Percentiles rank a stretch among this genome's conserved stretches.
Evolutionary conservation across 192 early-diverging fungal genomes (phyloP).

Genomic region (Phlyctochytrium planicorne): DNA sequence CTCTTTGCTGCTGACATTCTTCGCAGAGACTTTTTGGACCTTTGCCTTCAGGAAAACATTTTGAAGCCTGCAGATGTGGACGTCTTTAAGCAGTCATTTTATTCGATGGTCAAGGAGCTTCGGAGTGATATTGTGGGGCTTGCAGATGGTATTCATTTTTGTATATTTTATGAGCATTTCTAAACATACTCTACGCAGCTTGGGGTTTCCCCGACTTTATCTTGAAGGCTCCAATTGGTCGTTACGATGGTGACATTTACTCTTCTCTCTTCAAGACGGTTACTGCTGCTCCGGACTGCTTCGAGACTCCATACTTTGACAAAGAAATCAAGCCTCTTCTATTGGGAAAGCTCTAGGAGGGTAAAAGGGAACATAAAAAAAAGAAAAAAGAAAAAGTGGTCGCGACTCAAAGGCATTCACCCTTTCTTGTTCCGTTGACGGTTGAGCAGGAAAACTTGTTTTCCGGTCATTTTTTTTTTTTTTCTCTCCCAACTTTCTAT

Average conservation of each 20-base stretch:
- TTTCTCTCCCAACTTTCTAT: too few relatives aligned
- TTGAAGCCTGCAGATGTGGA: constrained; percentile 56
- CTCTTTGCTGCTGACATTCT: constrained; percentile 16
- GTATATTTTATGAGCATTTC: background rate
- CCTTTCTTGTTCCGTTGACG: too few relatives aligned
- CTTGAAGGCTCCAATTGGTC: constrained; percentile 84
- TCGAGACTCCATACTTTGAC: background rate
- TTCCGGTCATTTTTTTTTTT: too few relatives aligned
- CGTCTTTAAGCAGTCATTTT: constrained; percentile 65
- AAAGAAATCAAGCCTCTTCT: background rate
- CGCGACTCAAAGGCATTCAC: too few relatives aligned
- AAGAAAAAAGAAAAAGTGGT: too few relatives aligned
- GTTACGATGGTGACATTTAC: constrained; percentile 80
- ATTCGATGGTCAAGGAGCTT: constrained; percentile 64
- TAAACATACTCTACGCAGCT: constrained; percentile 22
- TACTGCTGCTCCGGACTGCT: background rate
- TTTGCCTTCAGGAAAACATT: background rate
- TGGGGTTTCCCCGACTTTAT: constrained; percentile 89
- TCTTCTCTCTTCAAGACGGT: constrained; percentile 23
- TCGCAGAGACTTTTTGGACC: constrained; percentile 4
- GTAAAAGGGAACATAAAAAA: too few relatives aligned
- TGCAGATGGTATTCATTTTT: constrained; percentile 55
- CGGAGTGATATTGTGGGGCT: constrained; percentile 79
- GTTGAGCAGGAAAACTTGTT: too few relatives aligned
- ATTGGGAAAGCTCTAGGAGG: too few relatives aligned